phyloP scores from a whole-genome alignment of 345 rosid species.

The Odontarrhena argentea region DNA sequence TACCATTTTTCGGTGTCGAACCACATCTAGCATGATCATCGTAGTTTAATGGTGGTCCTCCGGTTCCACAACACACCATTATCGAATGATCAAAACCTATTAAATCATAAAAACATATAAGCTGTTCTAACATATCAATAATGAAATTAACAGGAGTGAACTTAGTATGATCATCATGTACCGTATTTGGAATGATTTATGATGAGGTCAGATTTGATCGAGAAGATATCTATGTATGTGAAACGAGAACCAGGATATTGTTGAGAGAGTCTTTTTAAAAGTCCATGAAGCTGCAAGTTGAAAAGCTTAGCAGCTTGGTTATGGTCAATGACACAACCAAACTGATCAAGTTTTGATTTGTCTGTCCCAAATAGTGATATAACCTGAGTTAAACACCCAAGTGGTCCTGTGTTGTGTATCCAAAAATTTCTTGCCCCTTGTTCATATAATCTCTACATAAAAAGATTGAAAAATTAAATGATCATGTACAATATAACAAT shows the following conservation, averaged over 20 bases:
- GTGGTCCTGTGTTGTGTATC: conserved; percentile 82
- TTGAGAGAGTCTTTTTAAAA: conserved; percentile 42
- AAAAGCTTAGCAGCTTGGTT: conserved; percentile 56
- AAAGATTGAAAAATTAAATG: no score
- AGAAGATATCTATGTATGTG: conserved; percentile 55
- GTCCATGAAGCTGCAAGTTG: conserved; percentile 46
- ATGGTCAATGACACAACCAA: conserved; percentile 53
- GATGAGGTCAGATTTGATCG: conserved; percentile 56
- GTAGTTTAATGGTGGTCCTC: conserved; percentile 91
- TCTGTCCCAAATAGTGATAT: conserved; percentile 38
- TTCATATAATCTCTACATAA: conserved; percentile 37
- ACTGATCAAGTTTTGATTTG: conserved; percentile 41
- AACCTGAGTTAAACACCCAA: conserved; percentile 60
- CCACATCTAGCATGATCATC: conserved; percentile 67
- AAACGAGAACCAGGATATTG: conserved; percentile 46
- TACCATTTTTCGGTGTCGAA: conserved; percentile 65
- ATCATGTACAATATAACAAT: no score
- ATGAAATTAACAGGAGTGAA: neutral
- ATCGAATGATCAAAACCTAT: conserved; percentile 91
- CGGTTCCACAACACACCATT: conserved; percentile 91
- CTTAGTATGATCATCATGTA: conserved; percentile 10
- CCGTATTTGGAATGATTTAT: conserved; percentile 47
- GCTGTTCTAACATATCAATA: neutral
- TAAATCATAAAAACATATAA: conserved; percentile 24
- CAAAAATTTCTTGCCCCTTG: conserved; percentile 60